Conservation (phyloP, 2,329 filamentous ascomycete genomes). For the Ascochyta pisi region DNA sequence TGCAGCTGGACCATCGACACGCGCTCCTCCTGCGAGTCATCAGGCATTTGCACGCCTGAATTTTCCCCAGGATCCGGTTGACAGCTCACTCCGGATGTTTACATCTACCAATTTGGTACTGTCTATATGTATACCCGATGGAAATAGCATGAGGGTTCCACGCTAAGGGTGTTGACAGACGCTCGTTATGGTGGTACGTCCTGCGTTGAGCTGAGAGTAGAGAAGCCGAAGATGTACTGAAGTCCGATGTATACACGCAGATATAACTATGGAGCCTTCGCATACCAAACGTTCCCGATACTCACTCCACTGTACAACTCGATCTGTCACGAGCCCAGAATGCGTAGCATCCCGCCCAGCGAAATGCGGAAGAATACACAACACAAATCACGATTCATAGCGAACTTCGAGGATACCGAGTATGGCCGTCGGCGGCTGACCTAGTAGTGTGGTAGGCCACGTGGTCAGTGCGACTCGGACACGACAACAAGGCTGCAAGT, state of each 20-base stretch:
- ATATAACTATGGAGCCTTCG: conserved; percentile 7
- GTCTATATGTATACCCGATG: background rate
- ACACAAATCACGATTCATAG: background rate
- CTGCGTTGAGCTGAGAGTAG: conserved; percentile 1
- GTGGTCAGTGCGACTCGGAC: conserved; percentile 7
- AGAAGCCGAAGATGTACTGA: conserved; percentile 8
- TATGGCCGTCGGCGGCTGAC: background rate
- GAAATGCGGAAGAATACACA: background rate
- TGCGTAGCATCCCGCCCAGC: background rate
- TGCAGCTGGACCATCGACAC: background rate
- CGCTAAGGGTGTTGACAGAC: conserved; percentile 6
- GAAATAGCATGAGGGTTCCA: background rate
- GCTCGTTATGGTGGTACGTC: background rate
- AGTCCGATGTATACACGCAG: conserved; percentile 1
- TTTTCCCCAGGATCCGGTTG: background rate
- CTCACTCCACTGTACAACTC: background rate
- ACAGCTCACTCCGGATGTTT: conserved; percentile 9
- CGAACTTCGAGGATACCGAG: background rate
- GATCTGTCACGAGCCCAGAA: background rate
- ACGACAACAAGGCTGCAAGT: conserved; percentile 13
- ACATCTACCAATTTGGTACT: background rate
- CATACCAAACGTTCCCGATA: background rate
- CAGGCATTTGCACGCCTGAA: background rate
- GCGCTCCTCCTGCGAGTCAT: conserved; percentile 11
- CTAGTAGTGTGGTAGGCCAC: conserved; percentile 2